phyloP scores from a whole-genome alignment of 140 eudicot species.

The Bidens hawaiensis region DNA sequence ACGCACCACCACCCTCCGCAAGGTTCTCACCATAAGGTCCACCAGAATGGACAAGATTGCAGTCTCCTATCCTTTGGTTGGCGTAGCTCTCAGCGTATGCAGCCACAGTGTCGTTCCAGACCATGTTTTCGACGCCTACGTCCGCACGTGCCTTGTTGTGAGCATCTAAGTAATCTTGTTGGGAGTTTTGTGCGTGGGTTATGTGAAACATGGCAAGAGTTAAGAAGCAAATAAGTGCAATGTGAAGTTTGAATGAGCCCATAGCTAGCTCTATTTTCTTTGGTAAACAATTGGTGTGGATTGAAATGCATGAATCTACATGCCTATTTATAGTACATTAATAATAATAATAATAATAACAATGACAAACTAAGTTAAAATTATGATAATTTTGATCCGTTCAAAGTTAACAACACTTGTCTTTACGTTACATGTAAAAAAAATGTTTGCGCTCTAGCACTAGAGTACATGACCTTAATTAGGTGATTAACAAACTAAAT shows the following conservation, averaged over 20 bases:
- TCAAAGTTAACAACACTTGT: no score
- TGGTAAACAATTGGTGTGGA: neutral
- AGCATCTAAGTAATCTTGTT: neutral
- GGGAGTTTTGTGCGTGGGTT: neutral
- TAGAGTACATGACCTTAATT: no score
- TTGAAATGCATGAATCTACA: neutral
- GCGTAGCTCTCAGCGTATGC: neutral
- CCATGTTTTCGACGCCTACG: neutral
- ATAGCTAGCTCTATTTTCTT: neutral
- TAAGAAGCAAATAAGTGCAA: neutral
- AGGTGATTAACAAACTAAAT: no score
- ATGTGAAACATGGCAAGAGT: neutral
- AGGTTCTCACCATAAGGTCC: conserved; percentile 2
- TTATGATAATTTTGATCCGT: no score
- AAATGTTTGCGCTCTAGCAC: no score
- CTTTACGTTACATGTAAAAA: no score
- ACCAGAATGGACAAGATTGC: neutral
- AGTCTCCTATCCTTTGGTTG: neutral
- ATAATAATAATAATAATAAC: no score
- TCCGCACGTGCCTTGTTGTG: neutral
- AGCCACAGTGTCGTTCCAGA: neutral
- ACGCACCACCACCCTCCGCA: neutral
- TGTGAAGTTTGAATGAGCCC: neutral
- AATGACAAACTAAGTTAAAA: no score
- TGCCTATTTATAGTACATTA: neutral